Percentiles rank a stretch among this genome's conserved stretches.
These are phyloP conservation scores for Anaeromyces robustus DNA, from an alignment of 192 early-diverging fungal species.

Conservation along the genomic window DNA sequence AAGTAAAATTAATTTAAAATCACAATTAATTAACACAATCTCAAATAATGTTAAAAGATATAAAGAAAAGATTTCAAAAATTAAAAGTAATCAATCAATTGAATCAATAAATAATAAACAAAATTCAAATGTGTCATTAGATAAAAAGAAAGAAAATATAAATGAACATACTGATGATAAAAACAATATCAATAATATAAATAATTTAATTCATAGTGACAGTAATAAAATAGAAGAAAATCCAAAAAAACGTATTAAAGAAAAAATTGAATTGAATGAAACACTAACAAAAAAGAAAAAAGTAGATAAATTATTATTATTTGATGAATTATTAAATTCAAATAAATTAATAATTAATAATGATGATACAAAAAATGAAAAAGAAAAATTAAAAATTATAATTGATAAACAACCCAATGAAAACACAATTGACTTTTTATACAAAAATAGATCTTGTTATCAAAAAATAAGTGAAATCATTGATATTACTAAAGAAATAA, in stretches of 20 bases:
- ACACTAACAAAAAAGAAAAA: background rate
- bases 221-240: background rate
- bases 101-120: background rate
- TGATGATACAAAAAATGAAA: background rate
- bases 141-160: too few relatives aligned
- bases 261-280: background rate
- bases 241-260: background rate
- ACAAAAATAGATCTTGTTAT: background rate
- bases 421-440: background rate
- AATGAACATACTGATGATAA: background rate
- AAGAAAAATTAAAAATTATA: background rate
- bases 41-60: background rate
- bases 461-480: background rate
- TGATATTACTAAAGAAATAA: background rate
- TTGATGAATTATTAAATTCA: background rate
- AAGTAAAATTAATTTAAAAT: background rate
- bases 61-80: background rate
- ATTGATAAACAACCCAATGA: background rate
- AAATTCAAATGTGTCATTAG: background rate
- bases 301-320: background rate
- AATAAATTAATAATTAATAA: background rate
- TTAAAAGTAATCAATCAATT: background rate
- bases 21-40: background rate
- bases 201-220: background rate
- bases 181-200: background rate